Base-by-base conservation (phyloP, 2,329 filamentous ascomycete genomes). In the Alternaria ventricosa region DNA sequence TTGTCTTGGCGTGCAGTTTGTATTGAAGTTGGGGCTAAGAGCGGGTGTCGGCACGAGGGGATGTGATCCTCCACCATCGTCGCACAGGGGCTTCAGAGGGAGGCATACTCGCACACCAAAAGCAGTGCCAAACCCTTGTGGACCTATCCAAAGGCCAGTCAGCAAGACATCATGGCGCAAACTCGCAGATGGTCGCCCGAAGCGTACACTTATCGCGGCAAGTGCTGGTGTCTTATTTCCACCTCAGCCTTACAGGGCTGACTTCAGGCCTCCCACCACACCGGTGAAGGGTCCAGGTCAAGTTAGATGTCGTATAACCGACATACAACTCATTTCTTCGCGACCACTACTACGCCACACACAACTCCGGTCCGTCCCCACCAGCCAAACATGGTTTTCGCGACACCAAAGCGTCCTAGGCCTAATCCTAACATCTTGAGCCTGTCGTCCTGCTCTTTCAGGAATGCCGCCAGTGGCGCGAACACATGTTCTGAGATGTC, bases 401-500 rank as follows among this genome's bases (percentile, higher is more conserved):
- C 80, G 1, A 67, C 73, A 25, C 69, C 65, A 41, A 80, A 80
- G 41, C 74, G 75, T 1, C 81, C 81, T 61, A 84, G 63, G 3
- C 75, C 72, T 28, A 83, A 61, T 2, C 82, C 81, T 64, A 78
- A 75, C 27, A 56, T 61, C 41, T 68, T 70, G 55, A 83, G 63
- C 36, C 78, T 77, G 20, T 51, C 58, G n/a, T 81, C 75, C 59
- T 78, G 78, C n/a, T 66, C 60, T 10, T 72, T 70, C 25, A 89
- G 73, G 60, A 83, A 87, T 2, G 56, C 67, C 5, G 83, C 81
- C 15, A 89, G 71, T 0, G 85, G 85, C 0, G 74, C 66, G 68
- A 89, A 89, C 0, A 88, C 86, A 63, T 87, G 74, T 6, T 82
- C 78, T 3, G 86, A 86, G 18, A 89, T 78, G 68, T 89, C 87